Conservation (phyloP, 495 filamentous ascomycete genomes). For the Talaromyces proteolyticus region DNA sequence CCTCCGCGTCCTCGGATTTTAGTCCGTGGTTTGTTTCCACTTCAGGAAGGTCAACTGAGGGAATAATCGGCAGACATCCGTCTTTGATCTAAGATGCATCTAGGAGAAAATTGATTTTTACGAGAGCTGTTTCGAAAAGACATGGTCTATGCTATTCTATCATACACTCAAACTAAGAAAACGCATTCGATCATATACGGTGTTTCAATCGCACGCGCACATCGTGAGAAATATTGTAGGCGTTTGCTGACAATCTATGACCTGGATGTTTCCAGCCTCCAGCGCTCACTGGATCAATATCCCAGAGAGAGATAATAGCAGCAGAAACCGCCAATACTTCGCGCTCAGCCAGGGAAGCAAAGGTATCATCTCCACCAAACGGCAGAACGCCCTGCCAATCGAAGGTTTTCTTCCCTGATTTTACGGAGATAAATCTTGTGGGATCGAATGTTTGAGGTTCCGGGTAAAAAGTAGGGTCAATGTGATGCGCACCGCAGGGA, state of each 20-base stretch:
- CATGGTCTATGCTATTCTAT: too few species aligned
- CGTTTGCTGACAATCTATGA: conserved; percentile 25
- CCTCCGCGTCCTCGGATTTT: background rate
- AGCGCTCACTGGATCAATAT: conserved; percentile 35
- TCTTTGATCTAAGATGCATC: too few species aligned
- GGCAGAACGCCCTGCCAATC: conserved; percentile 28
- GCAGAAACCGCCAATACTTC: conserved; percentile 43
- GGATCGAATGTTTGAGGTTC: conserved; percentile 47
- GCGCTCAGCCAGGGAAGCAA: conserved; percentile 25
- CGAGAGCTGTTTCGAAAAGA: too few species aligned
- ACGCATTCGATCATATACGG: conserved; percentile 15
- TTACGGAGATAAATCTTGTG: conserved; percentile 41
- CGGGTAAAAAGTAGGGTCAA: conserved; percentile 39
- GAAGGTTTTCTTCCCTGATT: conserved; percentile 31
- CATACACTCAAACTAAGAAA: background rate
- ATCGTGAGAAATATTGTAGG: conserved; percentile 30
- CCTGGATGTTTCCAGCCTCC: conserved; percentile 22
- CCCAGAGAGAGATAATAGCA: conserved; percentile 44
- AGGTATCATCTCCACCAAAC: conserved; percentile 43
- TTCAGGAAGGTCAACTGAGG: background rate
- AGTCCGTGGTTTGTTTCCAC: background rate
- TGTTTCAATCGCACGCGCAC: conserved; percentile 27
- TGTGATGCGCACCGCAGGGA: conserved; percentile 43
- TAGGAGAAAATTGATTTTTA: too few species aligned
- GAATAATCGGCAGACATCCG: background rate